Evolutionary conservation across 352 stramenopile species (phyloP), one percentile per base, ranked within the genome.

Genomic region (Globisporangium cystogenes): DNA sequence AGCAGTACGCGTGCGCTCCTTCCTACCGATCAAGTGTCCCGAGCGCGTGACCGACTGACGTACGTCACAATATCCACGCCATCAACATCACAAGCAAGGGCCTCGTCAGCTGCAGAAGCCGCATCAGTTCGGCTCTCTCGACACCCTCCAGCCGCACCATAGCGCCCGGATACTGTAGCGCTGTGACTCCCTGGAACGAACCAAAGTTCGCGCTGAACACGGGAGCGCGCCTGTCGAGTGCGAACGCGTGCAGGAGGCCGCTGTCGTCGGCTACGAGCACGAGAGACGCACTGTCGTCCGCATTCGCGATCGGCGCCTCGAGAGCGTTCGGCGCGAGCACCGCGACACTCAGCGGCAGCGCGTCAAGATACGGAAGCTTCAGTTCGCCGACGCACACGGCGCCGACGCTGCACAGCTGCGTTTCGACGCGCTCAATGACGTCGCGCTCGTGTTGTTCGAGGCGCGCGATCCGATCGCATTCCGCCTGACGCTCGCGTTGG

Each of bases 331-430:
- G 21, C 8, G 60, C 51, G 26, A 75, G 35, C 20, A 73, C 57
- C n/a, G 55, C 60, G 18, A 61, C 52, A 51, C 54, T 68, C 6
- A 64, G 48, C 23, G 64, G 69, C 24, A 70, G 40, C 27, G 59
- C 40, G 29, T 50, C 54, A n/a, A 45, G 2, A 39, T 52, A 35
- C 10, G 33, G 26, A 2, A 82, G 20, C 14, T 36, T 16, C 14
- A 86, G 56, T 12, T 81, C 74, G 1, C 55, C 62, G 0, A 57
- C 70, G 39, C 69, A 87, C 40, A 83, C 82, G 0, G 80, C 67
- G 0, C 74, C 77, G 1, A 87, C 57, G 0, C 76, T 71, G 26
- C 57, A 57, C 18, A 88, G 43, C 36, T 70, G 65, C 48, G 67
- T 59, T 53, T 89, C 77, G 15, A 87, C 74, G 8, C 21, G 41